Evolutionary conservation across 2,329 filamentous ascomycete genomes (phyloP).

Genomic region (Davidsoniella neocaledoniae): DNA sequence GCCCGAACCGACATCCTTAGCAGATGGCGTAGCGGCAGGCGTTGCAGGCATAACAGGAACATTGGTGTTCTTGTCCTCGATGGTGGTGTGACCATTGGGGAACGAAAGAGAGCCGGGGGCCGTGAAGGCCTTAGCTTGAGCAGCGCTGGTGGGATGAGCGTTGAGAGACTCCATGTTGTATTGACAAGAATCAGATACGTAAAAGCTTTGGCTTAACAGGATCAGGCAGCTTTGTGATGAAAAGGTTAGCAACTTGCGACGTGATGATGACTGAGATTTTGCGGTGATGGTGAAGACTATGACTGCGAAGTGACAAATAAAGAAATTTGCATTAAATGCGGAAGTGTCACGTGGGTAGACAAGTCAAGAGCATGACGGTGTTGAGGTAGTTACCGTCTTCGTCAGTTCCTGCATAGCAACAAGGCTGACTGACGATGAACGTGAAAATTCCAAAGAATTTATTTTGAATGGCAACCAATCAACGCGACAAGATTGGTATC

Average conservation of each 20-base stretch:
- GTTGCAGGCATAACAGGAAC: slow-evolving; percentile 69
- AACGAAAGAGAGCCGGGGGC: slow-evolving; percentile 85
- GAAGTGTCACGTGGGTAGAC: background rate
- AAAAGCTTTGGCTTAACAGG: background rate
- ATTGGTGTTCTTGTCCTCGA: slow-evolving; percentile 43
- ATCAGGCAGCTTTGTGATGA: no score
- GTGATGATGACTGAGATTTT: no score
- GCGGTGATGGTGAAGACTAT: background rate
- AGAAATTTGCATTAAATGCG: background rate
- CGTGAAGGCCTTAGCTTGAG: slow-evolving; percentile 91
- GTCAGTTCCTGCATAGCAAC: no score
- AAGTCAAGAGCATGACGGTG: background rate
- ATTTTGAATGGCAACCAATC: slow-evolving; percentile 13
- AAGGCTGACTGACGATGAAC: background rate
- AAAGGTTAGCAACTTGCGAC: no score
- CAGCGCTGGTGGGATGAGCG: slow-evolving; percentile 78
- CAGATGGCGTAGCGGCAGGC: slow-evolving; percentile 80
- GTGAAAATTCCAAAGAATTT: slow-evolving; percentile 17
- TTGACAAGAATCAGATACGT: slow-evolving; percentile 20
- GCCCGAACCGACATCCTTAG: slow-evolving; percentile 67
- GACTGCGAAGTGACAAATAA: no score
- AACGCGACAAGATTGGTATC: no score
- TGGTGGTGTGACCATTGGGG: slow-evolving; percentile 64
- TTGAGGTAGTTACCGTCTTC: no score
- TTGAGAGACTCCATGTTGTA: slow-evolving; percentile 78